phyloP scores from a whole-genome alignment of 1,284 basidiomycete genomes.

The Hemileia vastatrix region DNA sequence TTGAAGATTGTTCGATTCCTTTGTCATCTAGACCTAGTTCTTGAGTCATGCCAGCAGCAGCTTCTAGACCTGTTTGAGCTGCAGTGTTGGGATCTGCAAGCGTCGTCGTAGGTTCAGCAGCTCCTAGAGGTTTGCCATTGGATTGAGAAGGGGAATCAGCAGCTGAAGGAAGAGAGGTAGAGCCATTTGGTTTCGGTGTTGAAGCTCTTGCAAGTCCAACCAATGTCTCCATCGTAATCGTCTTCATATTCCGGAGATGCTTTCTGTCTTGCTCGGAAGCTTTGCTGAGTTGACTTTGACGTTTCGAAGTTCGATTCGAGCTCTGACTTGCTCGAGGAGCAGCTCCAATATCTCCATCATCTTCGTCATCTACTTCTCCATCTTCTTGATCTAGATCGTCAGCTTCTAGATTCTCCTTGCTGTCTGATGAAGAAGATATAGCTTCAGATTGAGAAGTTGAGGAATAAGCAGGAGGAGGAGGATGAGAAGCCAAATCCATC shows the following conservation, averaged over 20 bases:
- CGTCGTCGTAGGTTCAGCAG: conserved; percentile 1
- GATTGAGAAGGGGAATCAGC: no score
- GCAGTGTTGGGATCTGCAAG: conserved; percentile 39
- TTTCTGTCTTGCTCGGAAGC: not conserved
- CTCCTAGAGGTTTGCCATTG: not conserved
- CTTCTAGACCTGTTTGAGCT: no score
- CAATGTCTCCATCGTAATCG: conserved; percentile 23
- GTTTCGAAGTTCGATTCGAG: not conserved
- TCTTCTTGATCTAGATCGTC: conserved; percentile 24
- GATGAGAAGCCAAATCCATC: not conserved
- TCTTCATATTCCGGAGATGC: not conserved
- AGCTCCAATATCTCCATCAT: conserved; percentile 13
- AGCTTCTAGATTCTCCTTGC: conserved; percentile 18
- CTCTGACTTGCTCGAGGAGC: not conserved
- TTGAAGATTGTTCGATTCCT: conserved; percentile 22
- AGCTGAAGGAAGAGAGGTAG: not conserved
- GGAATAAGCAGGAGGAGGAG: not conserved
- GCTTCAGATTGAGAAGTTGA: not conserved
- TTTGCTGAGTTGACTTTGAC: not conserved
- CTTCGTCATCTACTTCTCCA: not conserved
- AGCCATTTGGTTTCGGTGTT: not conserved
- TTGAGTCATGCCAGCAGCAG: not conserved
- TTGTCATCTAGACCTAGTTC: no score
- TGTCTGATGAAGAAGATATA: not conserved
- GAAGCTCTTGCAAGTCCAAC: not conserved